Conservation (phyloP, 1,139 yeast genomes). For the Yamadazyma triangularis region DNA sequence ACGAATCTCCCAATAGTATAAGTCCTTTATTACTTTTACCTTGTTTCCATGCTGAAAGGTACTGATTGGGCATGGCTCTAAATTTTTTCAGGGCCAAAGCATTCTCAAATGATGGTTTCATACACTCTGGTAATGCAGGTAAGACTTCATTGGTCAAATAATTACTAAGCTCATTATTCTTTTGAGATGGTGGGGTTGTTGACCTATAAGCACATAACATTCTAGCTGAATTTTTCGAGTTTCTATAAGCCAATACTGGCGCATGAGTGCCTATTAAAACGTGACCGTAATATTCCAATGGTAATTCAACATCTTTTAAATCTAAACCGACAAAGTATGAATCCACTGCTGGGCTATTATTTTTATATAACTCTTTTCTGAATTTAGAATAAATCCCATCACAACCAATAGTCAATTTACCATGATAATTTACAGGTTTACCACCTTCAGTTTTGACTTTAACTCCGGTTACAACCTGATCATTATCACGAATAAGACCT, state of each 20-base stretch:
- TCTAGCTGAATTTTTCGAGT: conserved; percentile 77
- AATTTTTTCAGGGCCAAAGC: conserved; percentile 45
- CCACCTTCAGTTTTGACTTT: conserved; percentile 27
- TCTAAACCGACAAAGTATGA: conserved; percentile 88
- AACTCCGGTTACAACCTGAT: conserved; percentile 65
- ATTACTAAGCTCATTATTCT: conserved; percentile 52
- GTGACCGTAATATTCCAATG: conserved; percentile 78
- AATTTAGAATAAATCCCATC: conserved; percentile 96
- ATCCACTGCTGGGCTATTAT: conserved; percentile 60
- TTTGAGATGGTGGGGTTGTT: conserved; percentile 63
- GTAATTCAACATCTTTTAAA: conserved; percentile 66
- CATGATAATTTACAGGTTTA: conserved; percentile 33
- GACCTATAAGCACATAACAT: conserved; percentile 86
- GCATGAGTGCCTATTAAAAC: conserved; percentile 84
- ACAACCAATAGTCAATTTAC: conserved; percentile 70
- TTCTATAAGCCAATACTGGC: conserved; percentile 85
- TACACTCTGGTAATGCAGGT: conserved; percentile 61
- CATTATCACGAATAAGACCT: conserved; percentile 46
- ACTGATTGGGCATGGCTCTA: conserved; percentile 93
- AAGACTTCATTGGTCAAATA: conserved; percentile 60
- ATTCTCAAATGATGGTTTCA: conserved; percentile 61
- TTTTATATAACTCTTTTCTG: conserved; percentile 63
- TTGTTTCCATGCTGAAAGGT: conserved; percentile 66
- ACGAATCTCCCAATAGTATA: conserved; percentile 84
- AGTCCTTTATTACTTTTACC: conserved; percentile 68